Conservation (phyloP, 352 stramenopile genomes). For the Globisporangium polare region DNA sequence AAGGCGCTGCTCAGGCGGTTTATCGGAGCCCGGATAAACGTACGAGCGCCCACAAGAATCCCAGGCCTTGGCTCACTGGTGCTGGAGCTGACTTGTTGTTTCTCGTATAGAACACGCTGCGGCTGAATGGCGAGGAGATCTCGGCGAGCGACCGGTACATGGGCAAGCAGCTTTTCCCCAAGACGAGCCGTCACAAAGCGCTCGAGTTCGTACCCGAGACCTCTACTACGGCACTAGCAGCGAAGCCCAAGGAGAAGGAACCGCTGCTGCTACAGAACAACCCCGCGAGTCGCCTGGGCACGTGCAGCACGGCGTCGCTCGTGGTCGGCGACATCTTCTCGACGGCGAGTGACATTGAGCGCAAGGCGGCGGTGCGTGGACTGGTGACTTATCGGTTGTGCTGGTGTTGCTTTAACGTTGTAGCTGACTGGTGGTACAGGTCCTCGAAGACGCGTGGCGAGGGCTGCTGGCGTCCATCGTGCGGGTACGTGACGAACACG, state of each 20-base stretch:
- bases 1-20: constrained; percentile 54
- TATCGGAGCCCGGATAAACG: constrained; percentile 41
- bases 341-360: constrained; percentile 42
- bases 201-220: constrained; percentile 9
- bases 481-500: constrained; percentile 26
- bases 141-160: constrained; percentile 35
- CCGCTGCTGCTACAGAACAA: neutral
- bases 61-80: neutral
- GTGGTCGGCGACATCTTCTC: constrained; percentile 42
- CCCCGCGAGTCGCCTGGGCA: neutral
- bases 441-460: constrained; percentile 54
- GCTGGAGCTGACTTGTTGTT: neutral
- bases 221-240: neutral
- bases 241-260: constrained; percentile 22
- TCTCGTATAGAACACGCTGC: constrained; percentile 44
- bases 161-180: constrained; percentile 58
- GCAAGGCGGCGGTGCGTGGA: constrained; percentile 40
- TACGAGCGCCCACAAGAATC: constrained; percentile 19
- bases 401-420: neutral
- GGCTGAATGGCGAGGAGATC: constrained; percentile 65
- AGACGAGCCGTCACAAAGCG: constrained; percentile 13
- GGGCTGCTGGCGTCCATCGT: constrained; percentile 49
- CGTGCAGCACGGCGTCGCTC: constrained; percentile 16
- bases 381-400: neutral
- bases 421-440: constrained; percentile 16